Percentiles rank a stretch among this genome's conserved stretches.
phyloP scores from a whole-genome alignment of 805 yeast genomes.

The Monosporozyma yasuniensis region DNA sequence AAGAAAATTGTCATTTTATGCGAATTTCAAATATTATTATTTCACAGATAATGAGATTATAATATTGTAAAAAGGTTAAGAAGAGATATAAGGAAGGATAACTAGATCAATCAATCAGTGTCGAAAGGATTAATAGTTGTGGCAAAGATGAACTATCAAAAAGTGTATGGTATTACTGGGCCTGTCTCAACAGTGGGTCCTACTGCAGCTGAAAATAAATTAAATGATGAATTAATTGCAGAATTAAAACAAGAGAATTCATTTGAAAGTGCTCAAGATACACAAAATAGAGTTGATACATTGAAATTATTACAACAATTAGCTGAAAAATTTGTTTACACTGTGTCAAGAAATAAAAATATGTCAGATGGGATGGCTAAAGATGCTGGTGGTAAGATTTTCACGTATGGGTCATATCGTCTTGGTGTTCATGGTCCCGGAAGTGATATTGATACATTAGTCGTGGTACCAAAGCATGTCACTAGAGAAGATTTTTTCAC shows the following conservation, averaged over 20 bases:
- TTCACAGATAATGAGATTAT: too few relatives aligned
- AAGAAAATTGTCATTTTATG: background rate
- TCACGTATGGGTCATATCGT: conserved; percentile 89
- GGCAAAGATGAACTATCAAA: conserved; percentile 28
- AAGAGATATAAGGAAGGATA: background rate
- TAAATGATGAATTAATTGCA: conserved; percentile 67
- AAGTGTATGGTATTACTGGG: conserved; percentile 30
- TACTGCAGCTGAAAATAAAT: conserved; percentile 62
- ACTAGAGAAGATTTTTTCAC: conserved; percentile 81
- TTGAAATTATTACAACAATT: conserved; percentile 62
- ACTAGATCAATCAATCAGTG: background rate
- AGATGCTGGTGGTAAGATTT: conserved; percentile 97
- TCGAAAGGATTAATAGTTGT: background rate
- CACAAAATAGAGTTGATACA: conserved; percentile 71
- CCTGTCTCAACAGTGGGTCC: conserved; percentile 86
- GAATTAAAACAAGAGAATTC: conserved; percentile 80
- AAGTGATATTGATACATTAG: conserved; percentile 90
- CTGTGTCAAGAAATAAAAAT: conserved; percentile 69
- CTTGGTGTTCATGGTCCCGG: conserved; percentile 98
- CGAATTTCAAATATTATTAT: background rate
- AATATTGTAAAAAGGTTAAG: too few relatives aligned
- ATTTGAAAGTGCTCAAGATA: conserved; percentile 79
- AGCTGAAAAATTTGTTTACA: conserved; percentile 73
- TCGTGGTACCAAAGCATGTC: conserved; percentile 96
- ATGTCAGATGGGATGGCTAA: conserved; percentile 97